Conservation (phyloP, 441 rosid species). For the Erysimum cheiri region DNA sequence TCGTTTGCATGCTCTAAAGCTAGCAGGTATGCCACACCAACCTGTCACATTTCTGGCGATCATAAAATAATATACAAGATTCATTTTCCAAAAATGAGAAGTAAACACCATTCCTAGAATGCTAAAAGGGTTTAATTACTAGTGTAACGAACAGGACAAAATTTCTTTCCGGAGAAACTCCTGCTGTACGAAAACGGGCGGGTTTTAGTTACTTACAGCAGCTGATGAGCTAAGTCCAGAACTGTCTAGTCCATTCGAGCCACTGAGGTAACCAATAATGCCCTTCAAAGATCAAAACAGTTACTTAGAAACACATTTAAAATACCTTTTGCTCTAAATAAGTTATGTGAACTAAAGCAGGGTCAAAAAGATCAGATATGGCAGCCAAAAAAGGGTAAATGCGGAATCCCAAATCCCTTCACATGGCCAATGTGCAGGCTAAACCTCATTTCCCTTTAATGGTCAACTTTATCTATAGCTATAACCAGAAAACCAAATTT, state of each 20-base stretch:
- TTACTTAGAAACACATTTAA: conserved; percentile 33
- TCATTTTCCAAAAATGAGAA: conserved; percentile 33
- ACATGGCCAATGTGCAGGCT: conserved; percentile 4
- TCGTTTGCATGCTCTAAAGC: conserved; percentile 87
- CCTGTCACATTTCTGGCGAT: conserved; percentile 60
- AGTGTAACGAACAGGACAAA: conserved; percentile 12
- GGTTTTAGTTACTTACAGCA: conserved; percentile 69
- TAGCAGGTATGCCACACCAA: conserved; percentile 89
- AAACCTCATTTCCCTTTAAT: conserved; percentile 18
- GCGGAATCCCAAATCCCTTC: conserved; percentile 31
- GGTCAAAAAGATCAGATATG: conserved; percentile 26
- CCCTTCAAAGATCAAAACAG: conserved; percentile 64
- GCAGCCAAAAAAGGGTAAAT: conserved; percentile 12
- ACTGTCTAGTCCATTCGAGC: conserved; percentile 88
- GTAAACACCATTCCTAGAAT: conserved; percentile 23
- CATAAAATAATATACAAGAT: conserved; percentile 38
- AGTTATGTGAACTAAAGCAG: conserved; percentile 18
- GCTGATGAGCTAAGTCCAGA: conserved; percentile 99
- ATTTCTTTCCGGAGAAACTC: conserved; percentile 6
- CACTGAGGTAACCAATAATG: conserved; percentile 80
- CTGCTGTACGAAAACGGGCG: conserved; percentile 21
- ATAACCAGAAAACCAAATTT: conserved; percentile 28
- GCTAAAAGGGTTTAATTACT: conserved; percentile 4
- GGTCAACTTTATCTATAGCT: conserved; percentile 24
- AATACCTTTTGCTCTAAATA: conserved; percentile 4